Percentiles rank a stretch among this genome's conserved stretches.
Conservation (phyloP, 2,329 filamentous ascomycete genomes). For the Aspergillus aculeatus region DNA sequence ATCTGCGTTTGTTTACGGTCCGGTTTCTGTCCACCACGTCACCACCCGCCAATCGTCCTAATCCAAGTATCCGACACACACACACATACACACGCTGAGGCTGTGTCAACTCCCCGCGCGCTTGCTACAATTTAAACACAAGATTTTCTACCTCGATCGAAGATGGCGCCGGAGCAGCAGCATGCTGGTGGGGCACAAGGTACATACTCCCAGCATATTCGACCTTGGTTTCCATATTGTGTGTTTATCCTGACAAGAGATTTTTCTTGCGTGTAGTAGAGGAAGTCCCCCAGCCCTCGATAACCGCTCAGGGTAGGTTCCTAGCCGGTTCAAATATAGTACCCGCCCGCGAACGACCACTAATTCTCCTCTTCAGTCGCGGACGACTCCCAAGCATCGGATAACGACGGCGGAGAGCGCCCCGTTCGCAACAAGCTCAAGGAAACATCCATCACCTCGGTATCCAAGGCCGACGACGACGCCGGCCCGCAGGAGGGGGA, state of each 20-base stretch:
- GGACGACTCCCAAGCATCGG: slow-evolving; percentile 32
- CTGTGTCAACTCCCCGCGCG: not conserved
- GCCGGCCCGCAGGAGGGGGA: slow-evolving; percentile 9
- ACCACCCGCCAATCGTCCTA: not conserved
- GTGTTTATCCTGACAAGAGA: not conserved
- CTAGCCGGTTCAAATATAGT: not conserved
- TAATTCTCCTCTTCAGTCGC: slow-evolving; percentile 14
- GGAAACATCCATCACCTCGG: slow-evolving; percentile 58
- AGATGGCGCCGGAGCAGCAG: not conserved
- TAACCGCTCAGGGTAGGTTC: not conserved
- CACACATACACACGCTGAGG: not conserved
- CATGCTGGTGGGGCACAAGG: not conserved
- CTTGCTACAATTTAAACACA: not conserved
- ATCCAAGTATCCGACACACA: not conserved
- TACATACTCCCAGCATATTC: not conserved
- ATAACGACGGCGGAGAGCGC: slow-evolving; percentile 51
- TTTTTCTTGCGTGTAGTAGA: not conserved
- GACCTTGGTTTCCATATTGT: not conserved
- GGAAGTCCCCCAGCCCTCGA: not conserved
- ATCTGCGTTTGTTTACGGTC: not conserved
- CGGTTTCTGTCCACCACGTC: not conserved
- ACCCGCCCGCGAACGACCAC: not conserved
- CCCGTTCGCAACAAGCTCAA: slow-evolving; percentile 62
- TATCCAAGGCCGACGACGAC: slow-evolving; percentile 15
- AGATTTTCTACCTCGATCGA: not conserved